Base-by-base conservation (phyloP, 257 asterid genomes). In the Parsonsia alboflavescens region DNA sequence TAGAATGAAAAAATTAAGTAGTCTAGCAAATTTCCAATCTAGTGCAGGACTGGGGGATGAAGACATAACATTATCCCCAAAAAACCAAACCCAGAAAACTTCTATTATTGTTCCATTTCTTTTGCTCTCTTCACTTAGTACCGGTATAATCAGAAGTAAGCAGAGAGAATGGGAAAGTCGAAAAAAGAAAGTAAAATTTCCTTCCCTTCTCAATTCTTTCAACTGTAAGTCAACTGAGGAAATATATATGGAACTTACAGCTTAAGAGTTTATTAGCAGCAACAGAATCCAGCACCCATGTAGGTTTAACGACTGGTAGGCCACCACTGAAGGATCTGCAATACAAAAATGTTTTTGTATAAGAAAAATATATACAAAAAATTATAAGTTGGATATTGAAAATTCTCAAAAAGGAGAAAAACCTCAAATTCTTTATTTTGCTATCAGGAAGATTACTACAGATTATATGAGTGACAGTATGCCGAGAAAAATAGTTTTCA, bases 361-460 rank as follows among this genome's bases (percentile, higher is more conserved):
- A 80, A 73, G n/a, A n/a, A n/a, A n/a, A n/a, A n/a, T n/a, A n/a
- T n/a, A n/a, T n/a, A n/a, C n/a, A n/a, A n/a, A n/a, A n/a, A 72
- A 22, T 52, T 73, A 73, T 72, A 76, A 54, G 42, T 63, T 50
- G 68, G 49, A 77, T 50, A 49, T 16, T 53, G 46, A 26, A 73
- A 56, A 57, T 78, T 75, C 42, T 26, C 3, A 81, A 63, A 75
- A 59, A 26, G 56, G 70, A 13, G 42, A 17, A 24, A 73, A 77
- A 92, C 99, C 99, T 92, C 87, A 94, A 85, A 85, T 92, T 94
- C 89, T 92, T 92, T 78, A 92, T 83, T 93, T 94, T 94, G 73
- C 96, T 94, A 79, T 89, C 93, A 48, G 99, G 99, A 49, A 94
- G 97, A 83, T 90, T 92, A 74, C 97, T 88, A 87, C 99, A 94